phyloP scores from a whole-genome alignment of 306 rosid genomes.

The Datisca glomerata region DNA sequence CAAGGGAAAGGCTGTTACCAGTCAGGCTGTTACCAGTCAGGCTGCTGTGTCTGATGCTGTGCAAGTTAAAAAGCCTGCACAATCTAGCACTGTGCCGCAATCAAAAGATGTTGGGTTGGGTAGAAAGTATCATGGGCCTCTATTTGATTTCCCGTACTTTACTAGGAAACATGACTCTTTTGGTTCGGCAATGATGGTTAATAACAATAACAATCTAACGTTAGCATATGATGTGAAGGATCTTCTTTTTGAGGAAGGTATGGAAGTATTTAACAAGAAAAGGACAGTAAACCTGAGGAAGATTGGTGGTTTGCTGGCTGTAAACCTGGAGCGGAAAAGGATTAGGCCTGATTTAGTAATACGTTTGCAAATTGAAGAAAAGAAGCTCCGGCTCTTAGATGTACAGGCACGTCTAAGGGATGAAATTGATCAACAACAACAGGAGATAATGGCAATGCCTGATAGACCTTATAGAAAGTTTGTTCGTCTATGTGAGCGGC shows the following conservation, averaged over 20 bases:
- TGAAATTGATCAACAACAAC: slow-evolving; percentile 95
- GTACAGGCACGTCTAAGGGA: slow-evolving; percentile 85
- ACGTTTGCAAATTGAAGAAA: slow-evolving; percentile 90
- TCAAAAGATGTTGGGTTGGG: slow-evolving; percentile 52
- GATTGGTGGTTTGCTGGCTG: slow-evolving; percentile 80
- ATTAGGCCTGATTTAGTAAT: slow-evolving; percentile 91
- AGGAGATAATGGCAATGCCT: slow-evolving; percentile 98
- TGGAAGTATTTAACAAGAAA: slow-evolving; percentile 63
- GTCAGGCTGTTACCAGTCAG: slow-evolving; percentile 48
- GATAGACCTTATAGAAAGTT: slow-evolving; percentile 94
- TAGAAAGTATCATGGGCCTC: slow-evolving; percentile 92
- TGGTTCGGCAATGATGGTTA: slow-evolving; percentile 67
- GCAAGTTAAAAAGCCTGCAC: slow-evolving; percentile 53
- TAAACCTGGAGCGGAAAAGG: slow-evolving; percentile 87
- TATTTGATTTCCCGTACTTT: slow-evolving; percentile 95
- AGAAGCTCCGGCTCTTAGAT: slow-evolving; percentile 80
- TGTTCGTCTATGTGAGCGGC: slow-evolving; percentile 91
- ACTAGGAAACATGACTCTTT: slow-evolving; percentile 86
- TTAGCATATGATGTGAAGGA: slow-evolving; percentile 86
- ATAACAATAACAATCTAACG: slow-evolving; percentile 53
- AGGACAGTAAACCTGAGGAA: slow-evolving; percentile 67
- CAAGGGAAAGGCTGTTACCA: slow-evolving; percentile 69
- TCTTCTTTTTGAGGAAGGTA: slow-evolving; percentile 85
- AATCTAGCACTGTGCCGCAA: slow-evolving; percentile 34
- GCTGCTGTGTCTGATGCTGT: slow-evolving; percentile 46